Evolutionary conservation across 495 filamentous ascomycete species (phyloP).

Genomic region (Achaetomiella virescens): DNA sequence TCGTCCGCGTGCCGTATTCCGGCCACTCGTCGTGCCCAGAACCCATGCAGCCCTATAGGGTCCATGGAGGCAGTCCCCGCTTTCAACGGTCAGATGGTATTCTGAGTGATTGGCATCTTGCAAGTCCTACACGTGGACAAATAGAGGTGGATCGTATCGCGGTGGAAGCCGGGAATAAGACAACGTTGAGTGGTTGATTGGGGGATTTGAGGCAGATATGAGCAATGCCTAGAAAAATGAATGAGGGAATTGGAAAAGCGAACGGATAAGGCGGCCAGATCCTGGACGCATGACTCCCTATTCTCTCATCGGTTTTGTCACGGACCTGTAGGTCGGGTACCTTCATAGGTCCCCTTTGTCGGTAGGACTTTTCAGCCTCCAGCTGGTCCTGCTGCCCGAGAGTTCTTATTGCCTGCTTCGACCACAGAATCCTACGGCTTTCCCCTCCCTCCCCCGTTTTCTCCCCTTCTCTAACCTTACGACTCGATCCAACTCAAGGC

Average conservation of each 20-base stretch:
- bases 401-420: neutral
- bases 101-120: neutral
- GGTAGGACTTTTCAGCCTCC: conserved; percentile 1
- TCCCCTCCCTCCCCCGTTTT: neutral
- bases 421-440: neutral
- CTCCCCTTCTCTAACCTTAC: neutral
- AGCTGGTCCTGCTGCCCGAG: neutral
- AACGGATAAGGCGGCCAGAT: conserved; percentile 1
- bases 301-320: neutral
- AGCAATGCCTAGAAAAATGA: neutral
- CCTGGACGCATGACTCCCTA: neutral
- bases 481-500: neutral
- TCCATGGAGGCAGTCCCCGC: neutral
- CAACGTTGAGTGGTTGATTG: neutral
- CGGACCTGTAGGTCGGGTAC: neutral
- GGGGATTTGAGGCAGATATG: neutral
- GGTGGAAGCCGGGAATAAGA: neutral
- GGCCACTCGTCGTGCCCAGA: neutral
- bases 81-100: neutral
- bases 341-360: neutral
- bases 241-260: neutral
- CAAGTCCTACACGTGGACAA: conserved; percentile 6
- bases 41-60: conserved; percentile 12
- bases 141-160: neutral
- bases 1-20: conserved; percentile 9